A percentile compares a stretch with the other conserved stretches of the same genome.
phyloP scores from a whole-genome alignment of 2,329 filamentous ascomycete genomes.

The Botrytis sinoallii region DNA sequence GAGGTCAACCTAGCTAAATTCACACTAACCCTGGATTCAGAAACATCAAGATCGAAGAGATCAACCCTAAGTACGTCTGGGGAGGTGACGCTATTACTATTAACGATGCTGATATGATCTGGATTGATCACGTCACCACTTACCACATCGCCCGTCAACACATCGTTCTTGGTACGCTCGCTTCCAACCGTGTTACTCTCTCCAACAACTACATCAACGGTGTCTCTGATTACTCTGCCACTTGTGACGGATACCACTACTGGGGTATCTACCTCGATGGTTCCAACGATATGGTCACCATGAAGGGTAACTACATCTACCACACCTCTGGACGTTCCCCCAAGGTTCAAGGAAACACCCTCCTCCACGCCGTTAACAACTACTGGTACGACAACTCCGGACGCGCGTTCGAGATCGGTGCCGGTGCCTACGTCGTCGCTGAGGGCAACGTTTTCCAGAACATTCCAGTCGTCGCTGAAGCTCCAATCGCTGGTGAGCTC shows the following conservation, averaged over 20 bases:
- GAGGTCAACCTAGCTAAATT: neutral
- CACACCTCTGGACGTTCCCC: constrained; percentile 45
- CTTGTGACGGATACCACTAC: constrained; percentile 47
- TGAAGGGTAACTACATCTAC: constrained; percentile 46
- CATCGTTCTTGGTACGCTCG: constrained; percentile 39
- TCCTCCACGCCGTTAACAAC: constrained; percentile 45
- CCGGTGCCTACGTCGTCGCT: constrained; percentile 39
- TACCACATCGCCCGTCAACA: constrained; percentile 44
- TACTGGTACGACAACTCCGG: constrained; percentile 44
- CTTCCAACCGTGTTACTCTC: constrained; percentile 43
- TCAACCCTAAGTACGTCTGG: constrained; percentile 42
- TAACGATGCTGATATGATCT: constrained; percentile 38
- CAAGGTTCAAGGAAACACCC: constrained; percentile 42
- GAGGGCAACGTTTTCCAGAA: constrained; percentile 48
- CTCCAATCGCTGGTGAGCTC: constrained; percentile 30
- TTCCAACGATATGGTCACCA: constrained; percentile 42
- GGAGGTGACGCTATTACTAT: constrained; percentile 41
- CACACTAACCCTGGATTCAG: neutral
- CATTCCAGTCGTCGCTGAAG: constrained; percentile 28
- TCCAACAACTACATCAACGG: constrained; percentile 49
- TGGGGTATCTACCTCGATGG: constrained; percentile 45
- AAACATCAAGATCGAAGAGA: constrained; percentile 34
- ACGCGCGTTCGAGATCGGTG: constrained; percentile 45
- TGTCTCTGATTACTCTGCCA: constrained; percentile 42
- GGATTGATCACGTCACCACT: constrained; percentile 41